Base-by-base conservation (phyloP, 306 rosid genomes). In the Boehmeria nivea region DNA sequence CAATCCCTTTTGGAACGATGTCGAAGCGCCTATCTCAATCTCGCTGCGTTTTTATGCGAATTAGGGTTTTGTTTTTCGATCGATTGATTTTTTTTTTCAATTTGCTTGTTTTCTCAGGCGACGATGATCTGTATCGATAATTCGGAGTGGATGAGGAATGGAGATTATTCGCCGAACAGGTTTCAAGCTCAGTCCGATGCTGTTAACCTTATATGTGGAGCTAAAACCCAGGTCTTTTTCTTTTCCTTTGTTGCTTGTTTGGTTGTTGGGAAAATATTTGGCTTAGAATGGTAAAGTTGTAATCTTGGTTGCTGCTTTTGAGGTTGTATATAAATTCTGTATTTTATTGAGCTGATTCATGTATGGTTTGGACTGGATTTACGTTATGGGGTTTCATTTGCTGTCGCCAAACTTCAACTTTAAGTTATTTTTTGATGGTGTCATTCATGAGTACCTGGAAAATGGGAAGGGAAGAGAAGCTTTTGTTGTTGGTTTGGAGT, bases 81-180 rank as follows among this genome's bases (percentile, higher is more conserved):
- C 16, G 11, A 15, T n/a, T n/a, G n/a, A n/a, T n/a, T n/a, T n/a
- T n/a, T n/a, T n/a, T n/a, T 44, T 8, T 10, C 2, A 31, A 40
- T 39, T 19, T 11, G 40, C 18, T 19, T 16, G 36, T 40, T 4
- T 47, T 7, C 24, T 13, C 46, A 93, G 99, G 96, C 96, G 28
- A 91, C 98, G 2, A 80, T 93, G 96, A 93, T 93, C 76, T 87
- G 96, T 48, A 81, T 93, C 37, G 99, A 93, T 68, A 85, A 93
- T 73, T 93, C 96, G 8, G 95, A 93, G 63, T 93, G 99, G 99
- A 87, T 85, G 95, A 86, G 97, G 12, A 90, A 90, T 52, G 97
- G 97, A 3, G 97, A 90, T 51, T 90, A 83, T 51, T 8, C 90
- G 24, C 97, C 97, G 21, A 75, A 89, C 33, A 83, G 97, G 60